Evolutionary conservation across 192 early-diverging fungal genomes (phyloP), one percentile per base, ranked within the genome.

Genomic region (Borealophlyctis nickersoniae): DNA sequence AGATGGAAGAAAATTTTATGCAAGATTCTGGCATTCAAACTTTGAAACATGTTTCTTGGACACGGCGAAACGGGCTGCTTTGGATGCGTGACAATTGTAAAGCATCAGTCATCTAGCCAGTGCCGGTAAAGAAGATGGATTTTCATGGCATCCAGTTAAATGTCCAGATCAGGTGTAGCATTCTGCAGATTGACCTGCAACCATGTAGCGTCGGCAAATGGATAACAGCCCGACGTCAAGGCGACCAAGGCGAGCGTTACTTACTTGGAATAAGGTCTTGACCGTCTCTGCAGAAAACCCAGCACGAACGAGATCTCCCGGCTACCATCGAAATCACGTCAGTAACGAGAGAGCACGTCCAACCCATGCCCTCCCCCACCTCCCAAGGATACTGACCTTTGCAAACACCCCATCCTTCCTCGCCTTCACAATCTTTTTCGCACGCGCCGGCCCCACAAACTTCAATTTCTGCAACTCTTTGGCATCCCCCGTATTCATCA

Each of bases 371-470:
- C 54, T 24, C 27, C 52, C 9, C n/a, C n/a, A 27, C 52, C 16
- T 11, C 27, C 52, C 11, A 9, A 7, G 52, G n/a, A 53, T 23
- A 53, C 52, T 0, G 1, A 59, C 65, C 4, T 4, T 30, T n/a
- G 52, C 58, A 36, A 67, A 67, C 34, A 19, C 36, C 23, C 63
- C 63, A 0, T 51, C 35, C 31, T 60, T 52, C 3, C 66, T 23
- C 13, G 66, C 66, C 32, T 59, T 49, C 29, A 67, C 14, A 29
- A 67, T 67, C 58, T 61, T 67, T 1, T 24, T 50, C 27, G 66
- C 66, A 5, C 66, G 48, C n/a, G 52, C 31, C 29, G 56, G 49
- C 0, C 66, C 66, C n/a, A 67, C 52, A 23, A 67, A 34, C 50
- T 67, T 67, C 19, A 67, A 32, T 33, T 19, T 30, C 26, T 52